Evolutionary conservation across 495 filamentous ascomycete species (phyloP).

Genomic region (Geopyxis carbonaria): DNA sequence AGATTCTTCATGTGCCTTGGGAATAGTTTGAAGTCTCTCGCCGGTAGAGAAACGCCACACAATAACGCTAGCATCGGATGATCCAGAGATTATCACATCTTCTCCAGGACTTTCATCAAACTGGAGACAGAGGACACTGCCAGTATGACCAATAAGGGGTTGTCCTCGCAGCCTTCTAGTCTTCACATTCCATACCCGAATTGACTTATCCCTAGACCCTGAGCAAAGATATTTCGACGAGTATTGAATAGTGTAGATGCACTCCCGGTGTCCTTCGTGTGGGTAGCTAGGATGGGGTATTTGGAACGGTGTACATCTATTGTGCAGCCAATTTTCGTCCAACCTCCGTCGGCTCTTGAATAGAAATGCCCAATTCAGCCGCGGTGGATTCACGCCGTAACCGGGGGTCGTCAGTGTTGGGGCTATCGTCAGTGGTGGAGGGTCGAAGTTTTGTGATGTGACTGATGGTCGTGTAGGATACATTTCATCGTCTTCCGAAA

Average conservation of each 20-base stretch:
- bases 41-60: constrained; percentile 90
- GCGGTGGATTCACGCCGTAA: constrained; percentile 32
- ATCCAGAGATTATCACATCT: constrained; percentile 83
- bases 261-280: constrained; percentile 75
- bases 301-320: constrained; percentile 68
- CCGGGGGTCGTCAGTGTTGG: constrained; percentile 16
- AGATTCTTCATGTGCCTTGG: constrained; percentile 65
- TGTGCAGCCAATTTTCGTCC: constrained; percentile 81
- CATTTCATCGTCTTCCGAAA: constrained; percentile 20
- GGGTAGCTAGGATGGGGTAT: constrained; percentile 66
- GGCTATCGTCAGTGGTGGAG: constrained; percentile 21
- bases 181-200: constrained; percentile 81
- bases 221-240: constrained; percentile 74
- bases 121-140: constrained; percentile 86
- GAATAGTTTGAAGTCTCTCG: constrained; percentile 51
- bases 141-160: constrained; percentile 59
- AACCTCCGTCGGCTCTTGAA: constrained; percentile 74
- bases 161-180: constrained; percentile 54
- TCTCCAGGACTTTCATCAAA: constrained; percentile 85
- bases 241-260: constrained; percentile 89
- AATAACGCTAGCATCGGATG: constrained; percentile 77
- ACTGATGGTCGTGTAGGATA: constrained; percentile 13
- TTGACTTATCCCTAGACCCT: constrained; percentile 72
- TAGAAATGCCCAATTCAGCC: constrained; percentile 66
- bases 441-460: constrained; percentile 14